These are phyloP conservation scores for Penicillium verrucosum DNA, from an alignment of 2,329 filamentous ascomycete genomes.

Conservation along the genomic window DNA sequence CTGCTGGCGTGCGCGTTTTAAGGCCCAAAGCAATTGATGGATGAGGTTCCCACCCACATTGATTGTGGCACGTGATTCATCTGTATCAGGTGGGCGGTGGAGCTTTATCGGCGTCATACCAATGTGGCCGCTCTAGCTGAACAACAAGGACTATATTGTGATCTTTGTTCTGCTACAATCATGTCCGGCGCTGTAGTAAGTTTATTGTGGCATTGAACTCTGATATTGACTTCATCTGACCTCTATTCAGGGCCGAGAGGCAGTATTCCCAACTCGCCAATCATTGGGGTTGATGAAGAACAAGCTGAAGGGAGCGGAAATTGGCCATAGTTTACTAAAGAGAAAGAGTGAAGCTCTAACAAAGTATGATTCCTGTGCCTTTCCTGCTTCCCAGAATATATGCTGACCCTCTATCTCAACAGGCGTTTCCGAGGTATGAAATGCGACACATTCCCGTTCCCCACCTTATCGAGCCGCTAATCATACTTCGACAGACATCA, in stretches of 20 bases:
- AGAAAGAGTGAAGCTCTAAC: constrained; percentile 97
- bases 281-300: constrained; percentile 95
- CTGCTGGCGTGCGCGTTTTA: constrained; percentile 28
- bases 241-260: constrained; percentile 73
- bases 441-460: constrained; percentile 20
- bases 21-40: constrained; percentile 16
- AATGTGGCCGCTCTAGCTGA: constrained; percentile 24
- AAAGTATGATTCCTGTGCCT: constrained; percentile 61
- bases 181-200: constrained; percentile 40
- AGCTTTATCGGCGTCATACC: constrained; percentile 31
- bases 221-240: constrained; percentile 17
- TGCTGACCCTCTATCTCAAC: constrained; percentile 23
- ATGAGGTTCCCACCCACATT: constrained; percentile 27
- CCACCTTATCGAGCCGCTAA: constrained; percentile 28
- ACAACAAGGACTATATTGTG: constrained; percentile 24
- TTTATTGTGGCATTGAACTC: constrained; percentile 13
- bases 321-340: constrained; percentile 91
- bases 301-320: constrained; percentile 92
- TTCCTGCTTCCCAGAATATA: not conserved
- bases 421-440: constrained; percentile 82
- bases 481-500: constrained; percentile 67
- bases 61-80: constrained; percentile 24
- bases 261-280: constrained; percentile 97
- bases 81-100: constrained; percentile 24
- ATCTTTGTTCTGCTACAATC: constrained; percentile 35